These are phyloP conservation scores for Notholithocarpus densiflorus DNA, from an alignment of 306 rosid genomes.

Conservation along the genomic window DNA sequence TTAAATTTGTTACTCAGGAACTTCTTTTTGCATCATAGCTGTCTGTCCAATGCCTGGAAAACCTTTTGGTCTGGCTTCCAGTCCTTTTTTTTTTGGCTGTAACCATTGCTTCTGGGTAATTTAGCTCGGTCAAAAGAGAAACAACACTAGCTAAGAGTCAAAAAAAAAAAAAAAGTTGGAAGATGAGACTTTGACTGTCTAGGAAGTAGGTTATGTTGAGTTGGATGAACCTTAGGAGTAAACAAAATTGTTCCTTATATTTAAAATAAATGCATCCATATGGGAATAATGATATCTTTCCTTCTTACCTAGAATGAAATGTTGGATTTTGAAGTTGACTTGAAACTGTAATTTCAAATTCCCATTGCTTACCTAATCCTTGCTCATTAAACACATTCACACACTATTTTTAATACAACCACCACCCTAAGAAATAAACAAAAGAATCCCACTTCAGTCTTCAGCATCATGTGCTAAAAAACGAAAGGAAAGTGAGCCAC, in stretches of 20 bases:
- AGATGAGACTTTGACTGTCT: background rate
- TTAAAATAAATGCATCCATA: constrained; percentile 9
- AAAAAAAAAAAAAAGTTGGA: constrained; percentile 35
- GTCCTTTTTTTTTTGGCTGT: too few species aligned
- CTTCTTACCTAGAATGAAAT: background rate
- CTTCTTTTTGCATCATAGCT: too few species aligned
- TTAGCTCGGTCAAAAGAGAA: background rate
- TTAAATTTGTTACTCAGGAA: too few species aligned
- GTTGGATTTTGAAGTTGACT: constrained; percentile 24
- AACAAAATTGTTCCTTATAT: constrained; percentile 22
- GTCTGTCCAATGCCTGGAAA: too few species aligned
- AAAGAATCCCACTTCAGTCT: too few species aligned
- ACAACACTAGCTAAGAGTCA: background rate
- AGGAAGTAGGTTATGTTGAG: constrained; percentile 23
- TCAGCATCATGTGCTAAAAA: background rate
- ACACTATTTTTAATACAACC: too few species aligned
- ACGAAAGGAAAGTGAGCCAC: background rate
- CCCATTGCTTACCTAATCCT: background rate
- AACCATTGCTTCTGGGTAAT: background rate
- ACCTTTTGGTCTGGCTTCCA: too few species aligned
- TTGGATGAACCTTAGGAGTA: constrained; percentile 31
- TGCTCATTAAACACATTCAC: background rate
- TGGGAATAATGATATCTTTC: constrained; percentile 23
- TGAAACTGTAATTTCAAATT: background rate
- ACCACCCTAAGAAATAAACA: too few species aligned